A percentile compares a stretch with the other conserved stretches of the same genome.
Evolutionary conservation across 768 basidiomycete species (phyloP).

Genomic region (Lactarius vividus): DNA sequence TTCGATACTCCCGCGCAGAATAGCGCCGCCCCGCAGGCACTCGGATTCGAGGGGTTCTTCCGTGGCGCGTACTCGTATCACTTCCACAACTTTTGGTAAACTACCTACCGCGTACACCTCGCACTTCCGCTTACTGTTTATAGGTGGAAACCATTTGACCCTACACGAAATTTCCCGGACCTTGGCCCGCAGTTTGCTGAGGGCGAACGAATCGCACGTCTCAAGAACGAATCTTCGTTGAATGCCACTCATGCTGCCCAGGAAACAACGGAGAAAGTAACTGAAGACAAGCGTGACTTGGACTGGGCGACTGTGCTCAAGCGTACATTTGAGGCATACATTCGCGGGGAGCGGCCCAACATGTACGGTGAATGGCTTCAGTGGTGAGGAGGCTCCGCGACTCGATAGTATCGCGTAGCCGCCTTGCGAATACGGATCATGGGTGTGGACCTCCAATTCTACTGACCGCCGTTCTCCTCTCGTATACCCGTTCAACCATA

Average conservation of each 20-base stretch:
- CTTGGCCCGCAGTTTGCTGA: constrained; percentile 75
- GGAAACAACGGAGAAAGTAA: constrained; percentile 42
- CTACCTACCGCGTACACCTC: not conserved
- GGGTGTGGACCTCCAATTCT: constrained; percentile 7
- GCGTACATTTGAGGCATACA: constrained; percentile 89
- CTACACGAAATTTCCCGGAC: constrained; percentile 92
- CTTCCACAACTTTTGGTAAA: constrained; percentile 91
- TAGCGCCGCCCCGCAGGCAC: constrained; percentile 79
- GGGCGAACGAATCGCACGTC: constrained; percentile 67
- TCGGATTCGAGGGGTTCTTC: constrained; percentile 96
- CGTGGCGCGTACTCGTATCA: constrained; percentile 94
- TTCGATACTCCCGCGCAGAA: constrained; percentile 74
- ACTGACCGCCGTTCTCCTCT: constrained; percentile 2
- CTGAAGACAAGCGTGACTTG: constrained; percentile 74
- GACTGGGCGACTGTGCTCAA: constrained; percentile 95
- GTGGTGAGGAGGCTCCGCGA: constrained; percentile 36
- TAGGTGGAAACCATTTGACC: constrained; percentile 97
- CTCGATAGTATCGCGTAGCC: constrained; percentile 4
- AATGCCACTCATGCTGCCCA: constrained; percentile 27
- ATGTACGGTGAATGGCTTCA: constrained; percentile 86
- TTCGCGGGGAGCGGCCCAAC: constrained; percentile 89
- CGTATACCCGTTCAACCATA: constrained; percentile 24
- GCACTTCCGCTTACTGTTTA: constrained; percentile 3
- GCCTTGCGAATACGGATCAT: constrained; percentile 12
- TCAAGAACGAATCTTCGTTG: constrained; percentile 34